Evolutionary conservation across 257 asterid genomes (phyloP).

Genomic region (Solanum medicagineum): DNA sequence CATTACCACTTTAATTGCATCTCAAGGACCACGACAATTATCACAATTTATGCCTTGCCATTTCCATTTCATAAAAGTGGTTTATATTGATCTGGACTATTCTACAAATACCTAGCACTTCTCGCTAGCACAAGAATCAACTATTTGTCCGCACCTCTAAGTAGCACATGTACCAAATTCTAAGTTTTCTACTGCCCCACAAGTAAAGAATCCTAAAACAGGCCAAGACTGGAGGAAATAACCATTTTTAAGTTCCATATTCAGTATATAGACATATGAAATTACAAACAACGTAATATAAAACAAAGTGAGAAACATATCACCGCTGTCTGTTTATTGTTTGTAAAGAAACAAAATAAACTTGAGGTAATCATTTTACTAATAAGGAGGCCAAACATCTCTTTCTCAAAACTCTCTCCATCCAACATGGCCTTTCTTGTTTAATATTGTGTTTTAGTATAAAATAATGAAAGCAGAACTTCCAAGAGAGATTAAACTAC

Average conservation of each 20-base stretch:
- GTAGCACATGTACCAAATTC: too few relatives aligned
- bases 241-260: neutral
- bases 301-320: neutral
- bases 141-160: too few relatives aligned
- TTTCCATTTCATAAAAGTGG: neutral
- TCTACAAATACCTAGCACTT: neutral
- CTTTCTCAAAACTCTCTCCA: neutral
- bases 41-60: neutral
- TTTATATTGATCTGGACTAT: neutral
- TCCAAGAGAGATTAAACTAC: constrained; percentile 27
- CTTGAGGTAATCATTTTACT: neutral
- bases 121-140: neutral
- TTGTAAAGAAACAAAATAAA: neutral
- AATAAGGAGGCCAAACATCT: neutral
- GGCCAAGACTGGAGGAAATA: neutral
- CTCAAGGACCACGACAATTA: neutral
- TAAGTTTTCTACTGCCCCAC: neutral
- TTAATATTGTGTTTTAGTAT: neutral
- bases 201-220: neutral
- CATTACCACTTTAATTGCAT: neutral
- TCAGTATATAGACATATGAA: neutral
- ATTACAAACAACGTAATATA: neutral
- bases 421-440: constrained; percentile 11
- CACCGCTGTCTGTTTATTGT: neutral
- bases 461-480: constrained; percentile 14